Evolutionary conservation across 495 filamentous ascomycete genomes (phyloP).

Genomic region (Hypoxylon trugodes): DNA sequence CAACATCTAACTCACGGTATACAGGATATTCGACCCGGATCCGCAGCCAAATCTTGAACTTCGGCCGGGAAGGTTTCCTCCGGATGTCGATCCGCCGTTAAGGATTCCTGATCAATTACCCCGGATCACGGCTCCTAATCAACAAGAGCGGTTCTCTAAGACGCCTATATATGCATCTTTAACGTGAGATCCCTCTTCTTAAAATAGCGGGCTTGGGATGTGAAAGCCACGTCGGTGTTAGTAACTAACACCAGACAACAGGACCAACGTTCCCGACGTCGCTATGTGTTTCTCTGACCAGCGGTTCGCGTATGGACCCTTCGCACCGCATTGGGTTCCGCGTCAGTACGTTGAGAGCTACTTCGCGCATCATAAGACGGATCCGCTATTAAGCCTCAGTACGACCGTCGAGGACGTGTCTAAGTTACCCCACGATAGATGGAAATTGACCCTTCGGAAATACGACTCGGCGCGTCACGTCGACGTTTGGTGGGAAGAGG

Average conservation of each 20-base stretch:
- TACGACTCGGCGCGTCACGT: slow-evolving; percentile 49
- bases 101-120: slow-evolving; percentile 52
- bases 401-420: slow-evolving; percentile 61
- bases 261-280: slow-evolving; percentile 60
- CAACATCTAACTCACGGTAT: slow-evolving; percentile 10
- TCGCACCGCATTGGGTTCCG: slow-evolving; percentile 58
- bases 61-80: slow-evolving; percentile 50
- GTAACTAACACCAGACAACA: slow-evolving; percentile 24
- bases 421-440: slow-evolving; percentile 43
- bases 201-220: neutral
- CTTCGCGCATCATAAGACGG: slow-evolving; percentile 52
- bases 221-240: neutral
- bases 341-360: slow-evolving; percentile 60
- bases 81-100: slow-evolving; percentile 54
- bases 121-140: slow-evolving; percentile 44
- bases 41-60: slow-evolving; percentile 40
- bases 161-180: slow-evolving; percentile 58
- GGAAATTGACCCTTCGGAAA: slow-evolving; percentile 56
- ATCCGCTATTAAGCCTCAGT: slow-evolving; percentile 50
- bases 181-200: slow-evolving; percentile 47
- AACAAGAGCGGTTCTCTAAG: slow-evolving; percentile 52
- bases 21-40: slow-evolving; percentile 58
- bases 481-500: slow-evolving; percentile 59
- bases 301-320: slow-evolving; percentile 60
- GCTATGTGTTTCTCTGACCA: slow-evolving; percentile 61